Evolutionary conservation across 495 filamentous ascomycete species (phyloP), one percentile per base, ranked within the genome.

Genomic region (Aspergillus egyptiacus): DNA sequence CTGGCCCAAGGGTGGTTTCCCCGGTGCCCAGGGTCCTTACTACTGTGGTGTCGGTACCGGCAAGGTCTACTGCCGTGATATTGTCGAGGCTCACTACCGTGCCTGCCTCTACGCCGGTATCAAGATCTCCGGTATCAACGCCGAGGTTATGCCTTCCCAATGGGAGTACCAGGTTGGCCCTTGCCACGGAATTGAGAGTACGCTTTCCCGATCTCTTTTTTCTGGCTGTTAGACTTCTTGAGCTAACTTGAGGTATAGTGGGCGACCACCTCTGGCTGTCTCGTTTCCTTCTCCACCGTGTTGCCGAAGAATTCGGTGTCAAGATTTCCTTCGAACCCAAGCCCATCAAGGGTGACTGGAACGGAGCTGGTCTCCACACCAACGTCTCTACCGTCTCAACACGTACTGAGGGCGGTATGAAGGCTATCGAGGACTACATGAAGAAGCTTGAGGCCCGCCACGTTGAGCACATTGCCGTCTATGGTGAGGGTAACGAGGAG

Each of bases 91-190:
- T 50, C 93, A 98, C 78, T 96, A 95, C 85, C 91, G 91, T 71
- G 89, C 89, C 57, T 98, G 93, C 80, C 58, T 98, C 69, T 95
- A 84, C 69, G 81, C 91, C 51, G 84, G 85, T 57, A 78, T 98
- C 70, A 84, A 90, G 62, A 96, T 98, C 72, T 95, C 93, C 25
- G 93, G 93, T 71, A 96, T 91, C 75, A 98, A 98, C 74, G 93
- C 93, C 40, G 93, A 98, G 82, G 93, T 98, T 65, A 91, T 96
- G 83, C 89, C 93, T 48, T 90, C 86, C 51, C 93, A 98, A 70
- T 98, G 93, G 93, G 93, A 98, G 74, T 97, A 90, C 85, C 93
- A 98, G 71, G 86, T 98, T 62, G 93, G 94, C 53, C 94, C 94
- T 55, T 96, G 91, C 74, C 64, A 74, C 32, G 93, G 93, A 39